Evolutionary conservation across 2,329 filamentous ascomycete genomes (phyloP).

Genomic region (Pyricularia sp.): DNA sequence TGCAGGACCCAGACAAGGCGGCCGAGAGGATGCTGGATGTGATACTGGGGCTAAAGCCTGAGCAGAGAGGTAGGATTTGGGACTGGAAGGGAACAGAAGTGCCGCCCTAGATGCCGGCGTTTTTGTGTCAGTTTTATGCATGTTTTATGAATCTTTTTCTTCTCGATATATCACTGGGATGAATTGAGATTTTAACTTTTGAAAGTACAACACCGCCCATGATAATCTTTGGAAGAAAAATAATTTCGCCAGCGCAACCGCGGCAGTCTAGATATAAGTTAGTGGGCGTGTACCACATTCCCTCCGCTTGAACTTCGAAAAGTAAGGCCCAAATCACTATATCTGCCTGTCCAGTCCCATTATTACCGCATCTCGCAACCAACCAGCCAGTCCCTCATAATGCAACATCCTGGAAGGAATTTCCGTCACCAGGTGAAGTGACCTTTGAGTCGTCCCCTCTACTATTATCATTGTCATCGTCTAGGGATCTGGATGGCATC

Average conservation of each 20-base stretch:
- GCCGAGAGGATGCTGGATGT: conserved; percentile 56
- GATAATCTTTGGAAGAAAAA: neutral
- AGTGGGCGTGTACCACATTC: neutral
- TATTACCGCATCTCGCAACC: neutral
- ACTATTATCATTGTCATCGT: conserved; percentile 12
- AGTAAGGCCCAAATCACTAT: neutral
- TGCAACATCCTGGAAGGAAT: conserved; percentile 56
- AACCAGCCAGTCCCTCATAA: conserved; percentile 26
- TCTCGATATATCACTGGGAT: neutral
- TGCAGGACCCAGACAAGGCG: conserved; percentile 59
- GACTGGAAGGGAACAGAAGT: conserved; percentile 62
- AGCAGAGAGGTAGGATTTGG: conserved; percentile 55
- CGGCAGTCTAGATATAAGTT: neutral
- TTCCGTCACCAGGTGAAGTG: conserved; percentile 40
- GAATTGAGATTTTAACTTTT: neutral
- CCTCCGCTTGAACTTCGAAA: neutral
- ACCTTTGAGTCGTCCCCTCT: conserved; percentile 25
- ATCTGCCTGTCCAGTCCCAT: neutral
- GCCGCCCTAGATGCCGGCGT: conserved; percentile 34
- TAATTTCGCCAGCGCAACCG: neutral
- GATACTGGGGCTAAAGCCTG: conserved; percentile 33
- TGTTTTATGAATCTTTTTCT: no score
- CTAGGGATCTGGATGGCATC: conserved; percentile 9
- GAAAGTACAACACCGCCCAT: neutral
- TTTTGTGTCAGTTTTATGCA: neutral